Base-by-base conservation (phyloP, 2,329 filamentous ascomycete genomes). In the Phialophora macrospora region DNA sequence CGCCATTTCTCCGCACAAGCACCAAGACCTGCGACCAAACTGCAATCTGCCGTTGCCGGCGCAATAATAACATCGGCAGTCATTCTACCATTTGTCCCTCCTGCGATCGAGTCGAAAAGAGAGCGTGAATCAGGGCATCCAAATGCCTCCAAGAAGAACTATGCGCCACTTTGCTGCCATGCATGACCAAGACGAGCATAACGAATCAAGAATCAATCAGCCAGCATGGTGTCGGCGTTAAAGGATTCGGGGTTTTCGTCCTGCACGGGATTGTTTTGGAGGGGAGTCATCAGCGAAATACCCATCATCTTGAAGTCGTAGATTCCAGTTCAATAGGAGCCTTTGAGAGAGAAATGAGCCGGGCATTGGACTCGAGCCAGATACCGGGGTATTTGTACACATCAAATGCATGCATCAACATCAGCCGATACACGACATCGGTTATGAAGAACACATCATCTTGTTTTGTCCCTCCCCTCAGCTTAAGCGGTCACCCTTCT, bases 401-500 rank as follows among this genome's bases (percentile, higher is more conserved):
- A 67, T 28, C 46, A 65, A 55, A 60, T 57, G 46, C 28, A 46
- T 17, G 41, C 30, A 17, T 46, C 30, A 38, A 30, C 44, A 24
- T 11, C 46, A 20, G 9, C 58, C 44, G 20, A 26, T 60, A 54
- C 46, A 51, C 28, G 51, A 60, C 54, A 26, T 34, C 56, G 6
- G 26, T 8, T 24, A 34, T 59, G 26, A 20, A 59, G 26, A 49
- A 34, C 56, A 32, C 14, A n/a, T 60, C 11, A 12, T 24, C 3
- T 20, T 26, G 28, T 66, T 51, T 17, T 44, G 12, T 59, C 30
- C 17, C 4, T 20, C 14, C 46, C 20, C 58, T 73, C 48, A 90
- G 85, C 81, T 83, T 74, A 99, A 96, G 38, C 95, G 85, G 80
- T 98, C 93, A 3, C 95, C 95, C 77, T 92, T 96, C 67, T 83